Conservation (phyloP, 1,139 yeast species). For the Suhomyces taliae region DNA sequence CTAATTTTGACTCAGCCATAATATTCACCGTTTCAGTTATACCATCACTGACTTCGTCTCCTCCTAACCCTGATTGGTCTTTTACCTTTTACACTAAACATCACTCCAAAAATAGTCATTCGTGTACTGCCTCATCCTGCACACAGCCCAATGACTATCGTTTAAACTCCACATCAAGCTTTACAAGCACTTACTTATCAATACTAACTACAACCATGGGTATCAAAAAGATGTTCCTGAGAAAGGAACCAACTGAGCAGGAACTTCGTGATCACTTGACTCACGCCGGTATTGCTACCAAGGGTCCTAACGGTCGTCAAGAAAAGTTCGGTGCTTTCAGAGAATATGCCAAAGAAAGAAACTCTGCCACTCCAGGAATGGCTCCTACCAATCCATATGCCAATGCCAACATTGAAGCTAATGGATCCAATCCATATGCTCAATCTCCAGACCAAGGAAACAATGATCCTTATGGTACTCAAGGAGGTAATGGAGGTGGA, state of each 20-base stretch:
- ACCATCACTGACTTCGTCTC: too few species aligned
- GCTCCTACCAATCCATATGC: conserved; percentile 51
- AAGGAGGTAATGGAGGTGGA: conserved; percentile 7
- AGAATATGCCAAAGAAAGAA: conserved; percentile 55
- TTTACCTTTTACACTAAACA: too few species aligned
- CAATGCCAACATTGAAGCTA: conserved; percentile 17
- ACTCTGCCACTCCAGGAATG: conserved; percentile 41
- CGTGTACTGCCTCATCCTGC: background rate
- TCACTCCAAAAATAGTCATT: too few species aligned
- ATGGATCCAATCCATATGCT: conserved; percentile 7
- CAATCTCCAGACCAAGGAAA: background rate
- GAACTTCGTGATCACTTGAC: conserved; percentile 53
- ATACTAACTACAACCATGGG: conserved; percentile 29
- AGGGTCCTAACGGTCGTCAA: conserved; percentile 34
- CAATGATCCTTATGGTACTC: background rate
- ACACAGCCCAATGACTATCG: background rate
- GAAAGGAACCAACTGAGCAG: conserved; percentile 61
- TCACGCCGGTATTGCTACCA: conserved; percentile 55
- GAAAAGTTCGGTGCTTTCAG: conserved; percentile 69
- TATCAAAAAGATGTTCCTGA: conserved; percentile 54
- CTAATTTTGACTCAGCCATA: too few species aligned
- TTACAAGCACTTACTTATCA: background rate
- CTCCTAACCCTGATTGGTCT: too few species aligned
- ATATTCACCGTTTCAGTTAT: too few species aligned
- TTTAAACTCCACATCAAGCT: background rate